Evolutionary conservation across 768 basidiomycete species (phyloP).

Genomic region (Boletellus emodensis): DNA sequence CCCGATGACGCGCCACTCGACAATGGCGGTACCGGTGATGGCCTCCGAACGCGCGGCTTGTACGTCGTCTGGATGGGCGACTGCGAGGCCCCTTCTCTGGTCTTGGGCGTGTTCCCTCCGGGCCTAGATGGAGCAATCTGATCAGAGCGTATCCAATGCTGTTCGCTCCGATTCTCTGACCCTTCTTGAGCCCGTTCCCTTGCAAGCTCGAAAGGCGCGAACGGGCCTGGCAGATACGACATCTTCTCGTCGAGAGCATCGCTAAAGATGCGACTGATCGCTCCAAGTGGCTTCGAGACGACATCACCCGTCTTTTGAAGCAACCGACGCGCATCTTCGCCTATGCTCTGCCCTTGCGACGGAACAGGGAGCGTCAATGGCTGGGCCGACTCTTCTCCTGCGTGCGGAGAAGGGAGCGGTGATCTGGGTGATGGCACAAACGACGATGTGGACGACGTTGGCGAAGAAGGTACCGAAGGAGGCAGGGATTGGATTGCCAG

Average conservation of each 20-base stretch:
- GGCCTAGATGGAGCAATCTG: conserved; percentile 26
- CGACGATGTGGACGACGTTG: conserved; percentile 33
- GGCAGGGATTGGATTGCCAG: conserved; percentile 49
- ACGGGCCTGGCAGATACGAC: conserved; percentile 62
- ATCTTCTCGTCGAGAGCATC: conserved; percentile 75
- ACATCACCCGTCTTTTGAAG: conserved; percentile 89
- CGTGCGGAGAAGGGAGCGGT: conserved; percentile 44
- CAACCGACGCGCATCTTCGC: conserved; percentile 75
- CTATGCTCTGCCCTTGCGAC: conserved; percentile 27
- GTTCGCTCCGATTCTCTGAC: conserved; percentile 30
- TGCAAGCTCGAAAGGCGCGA: conserved; percentile 63
- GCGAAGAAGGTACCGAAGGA: conserved; percentile 28
- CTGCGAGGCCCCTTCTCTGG: conserved; percentile 28
- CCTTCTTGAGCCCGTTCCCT: conserved; percentile 44
- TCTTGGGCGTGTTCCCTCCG: conserved; percentile 38
- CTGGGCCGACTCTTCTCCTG: conserved; percentile 87
- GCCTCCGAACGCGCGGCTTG: conserved; percentile 63
- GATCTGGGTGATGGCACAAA: conserved; percentile 36
- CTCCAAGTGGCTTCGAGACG: conserved; percentile 86
- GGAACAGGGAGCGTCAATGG: conserved; percentile 63
- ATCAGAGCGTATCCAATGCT: conserved; percentile 42
- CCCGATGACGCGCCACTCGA: conserved; percentile 15
- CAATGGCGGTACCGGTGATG: conserved; percentile 39
- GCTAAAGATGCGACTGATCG: conserved; percentile 83
- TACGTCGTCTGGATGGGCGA: conserved; percentile 61